A percentile compares a stretch with the other conserved stretches of the same genome.
Evolutionary conservation across 2,329 filamentous ascomycete genomes (phyloP).

Genomic region (Ophiostoma himal-ulmi): DNA sequence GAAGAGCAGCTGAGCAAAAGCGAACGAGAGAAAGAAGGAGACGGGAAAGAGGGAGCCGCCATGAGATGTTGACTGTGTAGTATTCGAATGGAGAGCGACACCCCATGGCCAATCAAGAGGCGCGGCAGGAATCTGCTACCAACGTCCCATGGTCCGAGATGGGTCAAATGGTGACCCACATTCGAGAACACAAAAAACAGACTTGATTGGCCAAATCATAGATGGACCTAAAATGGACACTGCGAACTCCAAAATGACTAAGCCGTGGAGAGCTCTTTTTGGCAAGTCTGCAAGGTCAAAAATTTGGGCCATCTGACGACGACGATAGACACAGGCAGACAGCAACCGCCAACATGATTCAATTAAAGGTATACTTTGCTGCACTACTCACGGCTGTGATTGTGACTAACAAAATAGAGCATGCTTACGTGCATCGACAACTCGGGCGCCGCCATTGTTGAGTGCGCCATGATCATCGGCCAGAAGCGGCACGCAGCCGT

Average conservation of each 20-base stretch:
- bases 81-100: neutral
- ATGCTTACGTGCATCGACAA: conserved; percentile 99
- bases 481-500: conserved; percentile 86
- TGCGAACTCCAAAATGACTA: conserved; percentile 17
- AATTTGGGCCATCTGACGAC: conserved; percentile 2
- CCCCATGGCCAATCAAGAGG: neutral
- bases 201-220: conserved; percentile 12
- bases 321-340: conserved; percentile 8
- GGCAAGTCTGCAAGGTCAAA: neutral
- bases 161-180: neutral
- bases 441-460: conserved; percentile 92
- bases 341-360: conserved; percentile 66
- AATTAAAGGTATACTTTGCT: conserved; percentile 63
- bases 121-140: neutral
- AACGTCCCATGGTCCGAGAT: neutral
- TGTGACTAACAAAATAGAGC: conserved; percentile 50
- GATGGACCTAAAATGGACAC: neutral
- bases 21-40: neutral
- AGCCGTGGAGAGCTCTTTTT: conserved; percentile 11
- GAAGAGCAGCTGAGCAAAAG: neutral
- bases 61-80: neutral
- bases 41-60: neutral
- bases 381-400: neutral
- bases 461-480: conserved; percentile 88
- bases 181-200: neutral